phyloP scores from a whole-genome alignment of 2,329 filamentous ascomycete species.

The Seiridium cupressi region DNA sequence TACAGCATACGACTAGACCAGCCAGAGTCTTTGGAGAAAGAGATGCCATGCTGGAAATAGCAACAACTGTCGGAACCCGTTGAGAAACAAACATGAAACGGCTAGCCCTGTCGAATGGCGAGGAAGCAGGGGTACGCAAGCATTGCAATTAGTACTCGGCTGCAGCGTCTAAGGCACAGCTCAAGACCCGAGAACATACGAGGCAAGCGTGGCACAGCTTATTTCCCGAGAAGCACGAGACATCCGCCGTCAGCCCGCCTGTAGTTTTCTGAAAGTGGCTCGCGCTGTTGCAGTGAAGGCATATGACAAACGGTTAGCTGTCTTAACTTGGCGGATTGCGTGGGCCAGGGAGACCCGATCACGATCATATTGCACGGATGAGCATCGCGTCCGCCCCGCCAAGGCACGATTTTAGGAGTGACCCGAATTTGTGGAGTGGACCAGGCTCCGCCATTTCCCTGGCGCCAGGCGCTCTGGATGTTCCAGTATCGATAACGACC shows the following conservation, averaged over 20 bases:
- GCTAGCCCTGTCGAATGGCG: neutral
- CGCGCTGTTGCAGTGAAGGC: no score
- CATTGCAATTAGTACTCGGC: neutral
- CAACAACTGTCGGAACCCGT: neutral
- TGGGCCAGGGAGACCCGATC: neutral
- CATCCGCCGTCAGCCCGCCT: no score
- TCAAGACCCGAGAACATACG: no score
- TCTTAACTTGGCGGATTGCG: neutral
- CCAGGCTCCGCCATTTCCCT: neutral
- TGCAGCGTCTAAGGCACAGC: neutral
- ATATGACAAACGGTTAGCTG: no score
- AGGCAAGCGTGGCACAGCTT: no score
- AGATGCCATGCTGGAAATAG: no score
- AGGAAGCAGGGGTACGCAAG: neutral
- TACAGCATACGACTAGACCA: no score
- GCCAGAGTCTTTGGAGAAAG: no score
- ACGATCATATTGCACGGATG: constrained; percentile 1
- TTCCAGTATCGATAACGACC: neutral
- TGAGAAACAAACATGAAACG: neutral
- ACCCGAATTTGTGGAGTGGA: neutral
- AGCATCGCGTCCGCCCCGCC: constrained; percentile 2
- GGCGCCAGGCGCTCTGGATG: neutral
- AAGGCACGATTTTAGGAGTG: constrained; percentile 1
- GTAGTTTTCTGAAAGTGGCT: no score
- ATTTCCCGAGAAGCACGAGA: no score